Conservation (phyloP, 352 stramenopile genomes). For the Globisporangium radiosum region DNA sequence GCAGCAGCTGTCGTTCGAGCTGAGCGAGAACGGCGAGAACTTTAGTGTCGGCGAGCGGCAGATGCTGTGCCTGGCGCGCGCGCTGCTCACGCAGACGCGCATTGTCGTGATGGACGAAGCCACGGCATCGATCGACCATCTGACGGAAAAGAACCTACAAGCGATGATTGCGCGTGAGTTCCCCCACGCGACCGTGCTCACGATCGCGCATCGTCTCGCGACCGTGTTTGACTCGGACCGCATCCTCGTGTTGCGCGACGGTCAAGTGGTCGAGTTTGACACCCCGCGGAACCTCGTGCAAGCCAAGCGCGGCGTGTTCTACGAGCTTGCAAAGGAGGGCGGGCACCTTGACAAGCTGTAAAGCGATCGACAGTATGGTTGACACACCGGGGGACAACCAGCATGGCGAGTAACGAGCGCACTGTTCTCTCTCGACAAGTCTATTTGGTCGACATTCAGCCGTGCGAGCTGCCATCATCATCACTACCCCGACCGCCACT, state of each 20-base stretch:
- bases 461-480: too few relatives aligned
- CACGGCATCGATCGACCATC: conserved; percentile 66
- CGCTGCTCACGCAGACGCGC: conserved; percentile 33
- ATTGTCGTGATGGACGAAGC: conserved; percentile 76
- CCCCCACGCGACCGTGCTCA: conserved; percentile 77
- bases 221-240: conserved; percentile 87
- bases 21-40: conserved; percentile 90
- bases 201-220: conserved; percentile 88
- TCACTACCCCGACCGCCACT: too few relatives aligned
- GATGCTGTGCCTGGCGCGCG: conserved; percentile 84
- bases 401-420: too few relatives aligned
- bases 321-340: background rate
- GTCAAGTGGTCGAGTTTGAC: conserved; percentile 17
- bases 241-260: background rate
- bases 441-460: too few relatives aligned
- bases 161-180: conserved; percentile 83
- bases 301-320: too few relatives aligned
- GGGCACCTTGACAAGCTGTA: background rate
- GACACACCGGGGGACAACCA: too few relatives aligned
- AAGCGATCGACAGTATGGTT: too few relatives aligned
- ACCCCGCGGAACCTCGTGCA: background rate
- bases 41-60: conserved; percentile 90
- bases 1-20: conserved; percentile 44
- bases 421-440: too few relatives aligned
- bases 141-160: conserved; percentile 57